A percentile compares a stretch with the other conserved stretches of the same genome.
Evolutionary conservation across 208 protist genomes (phyloP).

Genomic region (Acanthamoeba lenticulata): DNA sequence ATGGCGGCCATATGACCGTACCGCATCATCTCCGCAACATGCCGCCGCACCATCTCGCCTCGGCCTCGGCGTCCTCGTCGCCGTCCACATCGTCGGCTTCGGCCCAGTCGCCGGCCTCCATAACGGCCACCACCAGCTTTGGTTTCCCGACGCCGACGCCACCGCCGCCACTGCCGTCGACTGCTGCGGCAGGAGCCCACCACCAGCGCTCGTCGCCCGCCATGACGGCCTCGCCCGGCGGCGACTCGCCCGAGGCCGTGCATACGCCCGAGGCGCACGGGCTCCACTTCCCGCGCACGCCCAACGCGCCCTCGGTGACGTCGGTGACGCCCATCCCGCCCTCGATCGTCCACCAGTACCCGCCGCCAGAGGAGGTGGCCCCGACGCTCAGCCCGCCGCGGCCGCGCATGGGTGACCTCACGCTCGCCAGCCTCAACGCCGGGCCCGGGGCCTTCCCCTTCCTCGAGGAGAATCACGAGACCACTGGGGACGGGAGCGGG

Average conservation of each 20-base stretch:
- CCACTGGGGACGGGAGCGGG: background rate
- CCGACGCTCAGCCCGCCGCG: conserved; percentile 33
- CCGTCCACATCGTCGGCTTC: background rate
- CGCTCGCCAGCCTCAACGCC: background rate
- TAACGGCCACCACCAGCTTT: background rate
- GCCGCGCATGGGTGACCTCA: background rate
- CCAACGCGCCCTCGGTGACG: conserved; percentile 9
- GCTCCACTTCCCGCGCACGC: conserved; percentile 6
- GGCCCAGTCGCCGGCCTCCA: background rate
- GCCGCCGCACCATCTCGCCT: background rate
- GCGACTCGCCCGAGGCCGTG: conserved; percentile 6
- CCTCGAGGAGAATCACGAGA: background rate
- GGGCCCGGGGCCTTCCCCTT: background rate
- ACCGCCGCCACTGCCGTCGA: background rate
- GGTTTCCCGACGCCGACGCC: background rate
- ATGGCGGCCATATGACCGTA: too few relatives aligned
- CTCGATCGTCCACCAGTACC: conserved; percentile 35
- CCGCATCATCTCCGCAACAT: too few relatives aligned
- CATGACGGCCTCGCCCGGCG: background rate
- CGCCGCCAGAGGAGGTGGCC: conserved; percentile 29
- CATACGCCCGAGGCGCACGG: conserved; percentile 13
- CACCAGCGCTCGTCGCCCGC: background rate
- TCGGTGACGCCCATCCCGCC: conserved; percentile 12
- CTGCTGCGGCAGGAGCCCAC: background rate
- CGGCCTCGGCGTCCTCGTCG: background rate